Conservation (phyloP, 2,329 filamentous ascomycete genomes). For the Cercospora sojina region DNA sequence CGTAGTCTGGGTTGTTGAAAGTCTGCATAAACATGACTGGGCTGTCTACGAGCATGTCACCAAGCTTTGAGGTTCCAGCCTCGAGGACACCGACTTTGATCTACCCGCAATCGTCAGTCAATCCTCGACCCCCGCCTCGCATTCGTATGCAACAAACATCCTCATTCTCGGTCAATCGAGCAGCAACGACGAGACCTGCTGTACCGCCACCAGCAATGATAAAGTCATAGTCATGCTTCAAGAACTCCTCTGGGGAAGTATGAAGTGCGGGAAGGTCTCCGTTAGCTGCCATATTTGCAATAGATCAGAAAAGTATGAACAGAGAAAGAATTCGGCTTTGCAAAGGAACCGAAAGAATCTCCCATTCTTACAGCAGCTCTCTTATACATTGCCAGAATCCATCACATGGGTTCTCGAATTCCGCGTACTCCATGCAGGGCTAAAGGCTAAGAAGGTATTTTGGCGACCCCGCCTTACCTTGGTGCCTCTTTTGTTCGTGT, state of each 20-base stretch:
- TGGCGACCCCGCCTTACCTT: conserved; percentile 10
- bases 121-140: background rate
- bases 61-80: conserved; percentile 33
- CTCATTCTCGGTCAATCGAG: conserved; percentile 34
- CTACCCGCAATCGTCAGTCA: background rate
- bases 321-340: background rate
- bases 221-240: conserved; percentile 34
- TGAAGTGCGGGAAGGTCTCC: conserved; percentile 31
- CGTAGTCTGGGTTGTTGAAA: conserved; percentile 31
- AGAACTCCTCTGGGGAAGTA: conserved; percentile 29
- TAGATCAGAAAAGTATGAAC: background rate
- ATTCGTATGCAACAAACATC: conserved; percentile 29
- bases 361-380: background rate
- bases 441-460: background rate
- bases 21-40: conserved; percentile 31
- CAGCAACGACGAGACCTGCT: conserved; percentile 35
- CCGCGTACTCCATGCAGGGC: conserved; percentile 12
- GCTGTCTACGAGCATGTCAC: conserved; percentile 29
- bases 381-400: conserved; percentile 2
- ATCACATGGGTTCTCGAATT: conserved; percentile 10
- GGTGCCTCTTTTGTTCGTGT: background rate
- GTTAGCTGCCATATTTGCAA: conserved; percentile 27
- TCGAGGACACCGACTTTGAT: conserved; percentile 33
- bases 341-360: background rate
- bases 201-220: conserved; percentile 37